These are phyloP conservation scores for Tricholomella constricta DNA, from an alignment of 768 basidiomycete genomes.

Conservation along the genomic window DNA sequence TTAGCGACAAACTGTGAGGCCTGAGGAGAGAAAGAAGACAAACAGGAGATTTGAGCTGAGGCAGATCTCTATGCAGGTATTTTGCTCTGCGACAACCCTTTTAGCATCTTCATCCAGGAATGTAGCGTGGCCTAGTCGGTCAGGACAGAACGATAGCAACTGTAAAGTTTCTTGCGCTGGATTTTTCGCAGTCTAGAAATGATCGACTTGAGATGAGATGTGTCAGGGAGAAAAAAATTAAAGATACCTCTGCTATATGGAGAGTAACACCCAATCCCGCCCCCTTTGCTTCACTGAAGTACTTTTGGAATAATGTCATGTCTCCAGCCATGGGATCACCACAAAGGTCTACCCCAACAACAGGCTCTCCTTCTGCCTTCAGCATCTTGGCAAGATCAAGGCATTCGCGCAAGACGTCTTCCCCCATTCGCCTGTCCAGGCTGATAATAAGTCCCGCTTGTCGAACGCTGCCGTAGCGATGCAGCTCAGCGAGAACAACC, in stretches of 20 bases:
- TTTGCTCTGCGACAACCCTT: conserved; percentile 49
- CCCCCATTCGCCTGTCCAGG: conserved; percentile 71
- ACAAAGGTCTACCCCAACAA: conserved; percentile 82
- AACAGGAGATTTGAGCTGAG: conserved; percentile 78
- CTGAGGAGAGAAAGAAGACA: conserved; percentile 22
- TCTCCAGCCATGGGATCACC: conserved; percentile 71
- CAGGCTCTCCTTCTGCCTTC: conserved; percentile 54
- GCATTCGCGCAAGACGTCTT: conserved; percentile 52
- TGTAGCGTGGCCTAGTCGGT: conserved; percentile 80
- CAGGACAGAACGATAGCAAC: conserved; percentile 63
- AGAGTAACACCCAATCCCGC: conserved; percentile 74
- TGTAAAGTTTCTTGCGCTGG: conserved; percentile 57
- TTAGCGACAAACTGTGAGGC: background rate
- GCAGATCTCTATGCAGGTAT: conserved; percentile 78
- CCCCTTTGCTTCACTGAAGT: conserved; percentile 55
- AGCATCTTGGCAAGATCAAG: conserved; percentile 58
- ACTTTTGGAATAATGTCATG: conserved; percentile 48
- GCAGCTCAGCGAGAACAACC: conserved; percentile 66
- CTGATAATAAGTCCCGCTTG: conserved; percentile 69
- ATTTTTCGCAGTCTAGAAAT: conserved; percentile 45
- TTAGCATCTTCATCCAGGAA: conserved; percentile 67
- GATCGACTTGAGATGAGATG: background rate
- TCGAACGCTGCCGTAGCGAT: conserved; percentile 48
- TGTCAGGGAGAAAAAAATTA: background rate
- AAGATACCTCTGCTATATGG: conserved; percentile 79